Base-by-base conservation (phyloP, 768 basidiomycete genomes). In the Amanita jacksonii region DNA sequence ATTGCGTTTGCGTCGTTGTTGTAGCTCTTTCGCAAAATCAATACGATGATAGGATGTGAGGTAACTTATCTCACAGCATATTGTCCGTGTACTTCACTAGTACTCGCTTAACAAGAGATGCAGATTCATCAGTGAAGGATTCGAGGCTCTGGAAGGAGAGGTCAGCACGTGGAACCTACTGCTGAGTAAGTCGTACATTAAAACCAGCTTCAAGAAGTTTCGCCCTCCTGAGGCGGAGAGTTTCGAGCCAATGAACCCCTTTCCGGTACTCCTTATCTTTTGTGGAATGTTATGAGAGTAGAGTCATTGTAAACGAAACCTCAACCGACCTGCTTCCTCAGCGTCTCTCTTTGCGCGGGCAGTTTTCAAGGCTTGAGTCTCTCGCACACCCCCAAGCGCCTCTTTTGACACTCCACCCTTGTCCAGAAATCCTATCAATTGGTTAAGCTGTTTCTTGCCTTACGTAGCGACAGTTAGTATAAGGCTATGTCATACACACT, bases 231-330 rank as follows among this genome's bases (percentile, higher is more conserved):
- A 94, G 68, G 27, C 92, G 70, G 28, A 94, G 69, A 0, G 91
- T 92, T 66, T 96, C 91, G n/a, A 91, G 65, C 82, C 88, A 87
- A 60, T 94, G 83, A 18, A 96, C 81, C 25, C 79, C 89, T 51
- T 83, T 85, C 20, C 91, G 71, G 55, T 96, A 96, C 47, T 93
- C 90, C 58, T 82, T 87, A 59, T 96, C 91, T 87, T 45, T 32
- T 18, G 4, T 22, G 25, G 6, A 49, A 28, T 20, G 10, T 36
- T 19, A 20, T n/a, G n/a, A 5, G 31, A 18, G 31, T 4, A 10
- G 38, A 22, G 8, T 1, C 6, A 16, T 22, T 33, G 40, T 13
- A 27, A 22, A 13, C 36, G 51, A 7, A 18, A 44, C 71, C 49
- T 46, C 23, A 16, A 45, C 44, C 9, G 38, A 85, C 89, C 86